phyloP scores from a whole-genome alignment of 2,329 filamentous ascomycete species.

The Botrytis fabae region DNA sequence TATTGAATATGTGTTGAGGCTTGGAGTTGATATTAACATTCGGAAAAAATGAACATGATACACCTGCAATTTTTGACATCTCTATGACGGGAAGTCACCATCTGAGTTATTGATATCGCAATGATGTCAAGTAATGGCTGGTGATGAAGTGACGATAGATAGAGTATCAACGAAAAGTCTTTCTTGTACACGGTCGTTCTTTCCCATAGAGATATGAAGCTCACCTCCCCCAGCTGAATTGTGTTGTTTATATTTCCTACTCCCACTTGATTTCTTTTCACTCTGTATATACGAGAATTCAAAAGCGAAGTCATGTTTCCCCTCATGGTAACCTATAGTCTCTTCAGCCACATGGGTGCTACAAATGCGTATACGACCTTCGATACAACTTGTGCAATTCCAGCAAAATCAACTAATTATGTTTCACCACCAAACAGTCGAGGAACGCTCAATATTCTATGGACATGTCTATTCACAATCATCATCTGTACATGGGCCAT shows the following conservation, averaged over 20 bases:
- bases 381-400: conserved; percentile 14
- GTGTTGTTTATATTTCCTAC: neutral
- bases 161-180: neutral
- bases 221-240: too few species aligned
- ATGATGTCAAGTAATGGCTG: neutral
- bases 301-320: neutral
- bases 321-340: neutral
- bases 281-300: neutral
- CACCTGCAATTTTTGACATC: neutral
- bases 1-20: neutral
- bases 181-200: neutral
- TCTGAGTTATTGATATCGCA: neutral
- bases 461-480: conserved; percentile 30
- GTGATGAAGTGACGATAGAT: neutral
- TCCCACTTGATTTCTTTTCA: neutral
- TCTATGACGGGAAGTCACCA: neutral
- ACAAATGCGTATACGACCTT: conserved; percentile 12
- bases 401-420: conserved; percentile 2
- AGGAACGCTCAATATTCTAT: conserved; percentile 33
- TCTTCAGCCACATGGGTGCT: neutral
- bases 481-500: conserved; percentile 30
- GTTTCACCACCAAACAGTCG: conserved; percentile 27
- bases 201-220: neutral
- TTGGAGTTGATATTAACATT: neutral
- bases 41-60: too few species aligned